Percentiles rank a stretch among this genome's conserved stretches.
These are phyloP conservation scores for Afroboletus lepidellus DNA, from an alignment of 1,284 basidiomycete species.

Conservation along the genomic window DNA sequence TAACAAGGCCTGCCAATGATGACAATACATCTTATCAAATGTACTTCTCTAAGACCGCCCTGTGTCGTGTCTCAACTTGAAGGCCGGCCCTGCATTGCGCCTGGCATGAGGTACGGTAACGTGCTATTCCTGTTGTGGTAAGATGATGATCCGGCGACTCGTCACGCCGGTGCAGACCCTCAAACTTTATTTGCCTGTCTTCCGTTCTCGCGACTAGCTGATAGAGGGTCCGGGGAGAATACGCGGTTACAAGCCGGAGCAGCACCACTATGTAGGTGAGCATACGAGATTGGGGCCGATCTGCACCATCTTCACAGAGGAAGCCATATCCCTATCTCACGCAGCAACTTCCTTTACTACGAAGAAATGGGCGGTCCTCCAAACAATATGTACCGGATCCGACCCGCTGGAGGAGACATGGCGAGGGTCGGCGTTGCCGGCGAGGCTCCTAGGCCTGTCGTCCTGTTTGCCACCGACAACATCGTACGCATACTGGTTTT, in stretches of 20 bases:
- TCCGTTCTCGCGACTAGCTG: background rate
- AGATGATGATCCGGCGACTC: no score
- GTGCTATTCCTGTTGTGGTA: no score
- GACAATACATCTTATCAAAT: no score
- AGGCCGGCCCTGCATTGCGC: no score
- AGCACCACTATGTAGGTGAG: background rate
- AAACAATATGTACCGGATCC: background rate
- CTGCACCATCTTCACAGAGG: background rate
- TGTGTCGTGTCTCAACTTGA: no score
- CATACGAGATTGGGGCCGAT: background rate
- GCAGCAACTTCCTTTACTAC: background rate
- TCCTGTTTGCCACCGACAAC: background rate
- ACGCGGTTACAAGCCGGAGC: background rate
- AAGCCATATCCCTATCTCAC: background rate
- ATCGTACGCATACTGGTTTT: background rate
- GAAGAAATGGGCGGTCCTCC: background rate
- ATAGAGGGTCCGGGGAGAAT: background rate
- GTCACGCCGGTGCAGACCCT: background rate
- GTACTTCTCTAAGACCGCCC: no score
- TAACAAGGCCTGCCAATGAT: no score
- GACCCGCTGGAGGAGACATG: background rate
- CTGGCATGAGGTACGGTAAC: no score
- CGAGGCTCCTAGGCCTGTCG: background rate
- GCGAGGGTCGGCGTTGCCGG: background rate
- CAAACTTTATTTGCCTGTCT: background rate